phyloP scores from a whole-genome alignment of 495 filamentous ascomycete species.

The Daldinia grandis region DNA sequence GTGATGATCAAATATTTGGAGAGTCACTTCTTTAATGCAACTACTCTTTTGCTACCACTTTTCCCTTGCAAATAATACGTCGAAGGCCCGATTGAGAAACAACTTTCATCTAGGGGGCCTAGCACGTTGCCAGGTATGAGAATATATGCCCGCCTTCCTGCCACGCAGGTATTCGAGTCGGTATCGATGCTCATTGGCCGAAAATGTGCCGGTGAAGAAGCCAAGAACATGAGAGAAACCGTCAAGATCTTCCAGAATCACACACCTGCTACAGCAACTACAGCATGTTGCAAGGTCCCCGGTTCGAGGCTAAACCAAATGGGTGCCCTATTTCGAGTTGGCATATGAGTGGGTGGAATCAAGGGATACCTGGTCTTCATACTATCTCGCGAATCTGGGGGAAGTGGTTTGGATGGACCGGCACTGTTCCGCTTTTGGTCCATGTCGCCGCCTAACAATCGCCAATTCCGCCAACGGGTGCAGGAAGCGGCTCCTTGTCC shows the following conservation, averaged over 20 bases:
- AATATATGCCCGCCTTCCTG: conserved; percentile 24
- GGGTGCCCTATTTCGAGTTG: conserved; percentile 25
- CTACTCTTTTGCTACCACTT: background rate
- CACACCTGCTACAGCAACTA: conserved; percentile 33
- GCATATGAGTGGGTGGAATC: conserved; percentile 3
- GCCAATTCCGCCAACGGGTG: conserved; percentile 37
- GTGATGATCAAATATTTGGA: conserved; percentile 39
- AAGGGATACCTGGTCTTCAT: conserved; percentile 19
- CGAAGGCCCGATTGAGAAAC: conserved; percentile 42
- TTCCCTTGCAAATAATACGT: conserved; percentile 31
- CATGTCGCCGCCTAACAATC: conserved; percentile 34
- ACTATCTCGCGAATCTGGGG: conserved; percentile 41
- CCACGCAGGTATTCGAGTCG: conserved; percentile 26
- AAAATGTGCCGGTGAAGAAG: conserved; percentile 40
- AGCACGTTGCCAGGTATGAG: conserved; percentile 12
- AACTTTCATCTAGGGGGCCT: conserved; percentile 33
- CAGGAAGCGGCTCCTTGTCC: conserved; percentile 37
- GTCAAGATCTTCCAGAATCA: conserved; percentile 44
- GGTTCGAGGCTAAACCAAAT: conserved; percentile 32
- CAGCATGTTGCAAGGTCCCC: conserved; percentile 29
- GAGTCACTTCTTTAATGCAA: conserved; percentile 37
- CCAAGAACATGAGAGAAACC: conserved; percentile 35
- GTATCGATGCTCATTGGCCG: conserved; percentile 34
- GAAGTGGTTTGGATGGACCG: conserved; percentile 20
- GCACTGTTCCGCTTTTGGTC: conserved; percentile 36